These are phyloP conservation scores for Verticillium dahliae DNA, from an alignment of 2,329 filamentous ascomycete species.

Conservation along the genomic window DNA sequence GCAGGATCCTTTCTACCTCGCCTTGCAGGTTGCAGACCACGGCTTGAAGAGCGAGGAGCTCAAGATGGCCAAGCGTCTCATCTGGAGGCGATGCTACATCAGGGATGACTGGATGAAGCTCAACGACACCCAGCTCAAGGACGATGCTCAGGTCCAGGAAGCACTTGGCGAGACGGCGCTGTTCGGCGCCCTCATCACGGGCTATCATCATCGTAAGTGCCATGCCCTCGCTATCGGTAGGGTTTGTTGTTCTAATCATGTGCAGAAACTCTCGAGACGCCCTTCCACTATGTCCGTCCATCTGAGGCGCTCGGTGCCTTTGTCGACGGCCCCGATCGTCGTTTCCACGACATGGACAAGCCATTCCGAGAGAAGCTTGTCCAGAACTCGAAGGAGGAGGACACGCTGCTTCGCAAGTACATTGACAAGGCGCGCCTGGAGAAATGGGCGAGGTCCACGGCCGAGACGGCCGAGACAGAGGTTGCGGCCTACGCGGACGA, in stretches of 20 bases:
- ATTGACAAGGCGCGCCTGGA: slow-evolving; percentile 64
- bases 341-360: slow-evolving; percentile 53
- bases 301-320: slow-evolving; percentile 53
- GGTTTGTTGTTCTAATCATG: neutral
- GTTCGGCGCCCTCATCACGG: slow-evolving; percentile 59
- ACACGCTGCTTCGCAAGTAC: slow-evolving; percentile 55
- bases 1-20: slow-evolving; percentile 67
- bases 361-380: slow-evolving; percentile 61
- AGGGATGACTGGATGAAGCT: slow-evolving; percentile 78
- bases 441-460: slow-evolving; percentile 51
- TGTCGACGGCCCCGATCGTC: slow-evolving; percentile 53
- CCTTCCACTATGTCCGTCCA: slow-evolving; percentile 41
- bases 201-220: slow-evolving; percentile 58
- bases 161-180: slow-evolving; percentile 60
- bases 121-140: slow-evolving; percentile 70
- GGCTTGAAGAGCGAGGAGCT: slow-evolving; percentile 51
- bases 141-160: slow-evolving; percentile 60
- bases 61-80: slow-evolving; percentile 51
- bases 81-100: slow-evolving; percentile 84
- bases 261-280: slow-evolving; percentile 32
- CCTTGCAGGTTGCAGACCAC: slow-evolving; percentile 55
- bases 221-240: neutral
- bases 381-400: slow-evolving; percentile 67
- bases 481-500: slow-evolving; percentile 25
- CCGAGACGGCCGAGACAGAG: slow-evolving; percentile 28